These are phyloP conservation scores for Sugiyamaella smithiae DNA, from an alignment of 805 yeast species.

Conservation along the genomic window DNA sequence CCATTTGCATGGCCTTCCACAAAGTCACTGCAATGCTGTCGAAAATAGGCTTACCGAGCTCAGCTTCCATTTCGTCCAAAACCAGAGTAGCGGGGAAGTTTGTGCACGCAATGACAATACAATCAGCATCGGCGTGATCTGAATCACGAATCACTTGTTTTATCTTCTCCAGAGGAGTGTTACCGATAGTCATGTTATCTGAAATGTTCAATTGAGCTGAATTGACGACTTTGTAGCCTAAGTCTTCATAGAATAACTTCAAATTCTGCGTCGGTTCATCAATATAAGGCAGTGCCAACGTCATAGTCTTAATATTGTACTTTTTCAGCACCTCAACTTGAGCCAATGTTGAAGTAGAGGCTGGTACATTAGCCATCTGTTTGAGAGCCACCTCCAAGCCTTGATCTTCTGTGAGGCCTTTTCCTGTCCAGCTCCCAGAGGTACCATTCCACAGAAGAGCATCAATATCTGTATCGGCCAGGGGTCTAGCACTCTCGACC, in stretches of 20 bases:
- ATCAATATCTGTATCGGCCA: conserved; percentile 3
- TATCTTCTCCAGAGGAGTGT: neutral
- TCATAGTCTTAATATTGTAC: neutral
- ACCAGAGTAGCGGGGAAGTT: conserved; percentile 2
- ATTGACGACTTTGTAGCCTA: neutral
- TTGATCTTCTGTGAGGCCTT: neutral
- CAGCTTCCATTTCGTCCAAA: conserved; percentile 3
- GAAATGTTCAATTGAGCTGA: neutral
- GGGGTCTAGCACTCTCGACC: conserved; percentile 1
- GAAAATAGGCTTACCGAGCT: neutral
- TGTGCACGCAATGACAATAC: conserved; percentile 1
- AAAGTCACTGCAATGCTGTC: conserved; percentile 3
- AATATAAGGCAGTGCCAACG: neutral
- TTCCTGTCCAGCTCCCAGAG: conserved; percentile 1
- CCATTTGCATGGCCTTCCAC: conserved; percentile 3
- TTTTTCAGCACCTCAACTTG: neutral
- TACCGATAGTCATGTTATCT: conserved; percentile 1
- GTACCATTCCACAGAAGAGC: neutral
- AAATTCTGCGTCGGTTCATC: neutral
- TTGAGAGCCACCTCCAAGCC: neutral
- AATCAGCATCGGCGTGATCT: neutral
- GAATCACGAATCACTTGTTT: conserved; percentile 1
- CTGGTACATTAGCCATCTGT: neutral
- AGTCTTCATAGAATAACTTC: neutral
- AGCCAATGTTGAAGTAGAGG: neutral